phyloP scores from a whole-genome alignment of 371 early-diverging fungal genomes.

The Batrachochytrium dendrobatidis region DNA sequence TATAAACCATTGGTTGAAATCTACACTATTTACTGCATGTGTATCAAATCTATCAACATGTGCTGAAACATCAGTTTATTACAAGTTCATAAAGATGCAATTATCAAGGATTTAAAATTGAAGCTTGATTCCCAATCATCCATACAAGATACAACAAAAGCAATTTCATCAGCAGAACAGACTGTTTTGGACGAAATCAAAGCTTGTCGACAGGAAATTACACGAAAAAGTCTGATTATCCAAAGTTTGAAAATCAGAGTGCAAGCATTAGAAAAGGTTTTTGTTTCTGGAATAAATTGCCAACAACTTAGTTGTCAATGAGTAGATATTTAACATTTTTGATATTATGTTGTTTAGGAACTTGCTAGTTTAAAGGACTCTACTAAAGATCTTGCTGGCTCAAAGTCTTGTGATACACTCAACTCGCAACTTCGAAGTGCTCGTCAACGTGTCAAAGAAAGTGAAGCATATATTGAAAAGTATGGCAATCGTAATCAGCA shows the following conservation, averaged over 20 bases:
- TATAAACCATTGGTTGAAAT: no score
- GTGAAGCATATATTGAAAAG: background rate
- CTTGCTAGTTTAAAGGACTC: background rate
- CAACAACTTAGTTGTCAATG: background rate
- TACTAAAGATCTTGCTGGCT: background rate
- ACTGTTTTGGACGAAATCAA: background rate
- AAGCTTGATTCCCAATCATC: background rate
- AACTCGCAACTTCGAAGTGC: background rate
- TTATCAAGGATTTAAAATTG: background rate
- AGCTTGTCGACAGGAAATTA: background rate
- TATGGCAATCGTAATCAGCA: background rate
- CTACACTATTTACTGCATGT: no score
- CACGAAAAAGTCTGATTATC: background rate
- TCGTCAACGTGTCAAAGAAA: background rate
- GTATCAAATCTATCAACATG: background rate
- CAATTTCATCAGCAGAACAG: background rate
- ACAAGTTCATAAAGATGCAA: background rate
- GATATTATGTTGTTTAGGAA: background rate
- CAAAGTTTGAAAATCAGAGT: background rate
- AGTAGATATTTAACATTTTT: background rate
- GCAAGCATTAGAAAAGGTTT: background rate
- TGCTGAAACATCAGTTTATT: background rate
- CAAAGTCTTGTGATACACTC: background rate
- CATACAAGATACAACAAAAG: background rate
- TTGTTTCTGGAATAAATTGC: background rate